Evolutionary conservation across 106 monocot genomes (phyloP).

Genomic region (Phalaenopsis aphrodite): DNA sequence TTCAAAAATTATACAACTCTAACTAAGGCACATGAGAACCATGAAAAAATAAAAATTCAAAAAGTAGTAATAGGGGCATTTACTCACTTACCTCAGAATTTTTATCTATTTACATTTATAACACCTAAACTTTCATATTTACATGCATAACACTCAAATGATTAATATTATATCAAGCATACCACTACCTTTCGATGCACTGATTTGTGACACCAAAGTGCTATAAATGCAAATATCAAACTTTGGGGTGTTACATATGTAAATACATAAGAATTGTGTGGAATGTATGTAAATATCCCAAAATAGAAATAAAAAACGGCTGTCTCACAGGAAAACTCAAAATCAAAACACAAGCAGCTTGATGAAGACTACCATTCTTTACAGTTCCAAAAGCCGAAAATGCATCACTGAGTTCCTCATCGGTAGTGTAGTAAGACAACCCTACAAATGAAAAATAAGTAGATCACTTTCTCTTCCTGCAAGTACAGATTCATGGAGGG

Average conservation of each 20-base stretch:
- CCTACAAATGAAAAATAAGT: constrained; percentile 7
- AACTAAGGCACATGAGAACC: not conserved
- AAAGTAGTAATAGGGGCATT: no score
- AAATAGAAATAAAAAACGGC: not conserved
- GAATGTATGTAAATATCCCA: no score
- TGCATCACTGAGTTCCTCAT: constrained; percentile 13
- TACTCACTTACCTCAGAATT: no score
- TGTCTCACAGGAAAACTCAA: not conserved
- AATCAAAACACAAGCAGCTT: not conserved
- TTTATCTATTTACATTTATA: no score
- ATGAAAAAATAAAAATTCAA: not conserved
- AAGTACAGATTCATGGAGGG: not conserved
- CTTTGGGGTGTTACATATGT: no score
- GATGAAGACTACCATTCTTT: constrained; percentile 17
- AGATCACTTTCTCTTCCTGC: not conserved
- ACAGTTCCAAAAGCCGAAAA: constrained; percentile 22
- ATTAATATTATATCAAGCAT: no score
- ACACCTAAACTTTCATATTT: no score
- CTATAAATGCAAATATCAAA: no score
- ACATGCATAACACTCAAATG: no score
- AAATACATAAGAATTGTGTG: no score
- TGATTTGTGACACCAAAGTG: no score
- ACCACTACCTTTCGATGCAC: no score
- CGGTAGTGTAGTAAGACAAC: constrained; percentile 32
- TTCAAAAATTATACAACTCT: not conserved